Conservation (phyloP, 345 rosid species). For the Corchorus olitorius region DNA sequence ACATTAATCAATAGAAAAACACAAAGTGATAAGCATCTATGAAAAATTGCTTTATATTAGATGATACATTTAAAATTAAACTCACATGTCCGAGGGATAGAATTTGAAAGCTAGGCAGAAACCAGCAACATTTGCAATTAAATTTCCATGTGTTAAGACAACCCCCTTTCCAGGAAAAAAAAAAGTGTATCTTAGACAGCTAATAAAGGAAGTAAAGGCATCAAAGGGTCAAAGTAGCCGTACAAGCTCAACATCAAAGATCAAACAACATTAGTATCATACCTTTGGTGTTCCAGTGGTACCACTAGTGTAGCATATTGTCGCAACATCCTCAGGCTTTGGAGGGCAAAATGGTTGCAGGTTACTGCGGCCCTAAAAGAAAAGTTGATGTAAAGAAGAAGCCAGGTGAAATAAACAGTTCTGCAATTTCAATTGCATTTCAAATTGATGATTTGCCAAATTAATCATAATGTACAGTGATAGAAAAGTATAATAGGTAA, state of each 20-base stretch:
- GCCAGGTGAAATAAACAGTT: slow-evolving; percentile 1
- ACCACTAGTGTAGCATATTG: slow-evolving; percentile 97
- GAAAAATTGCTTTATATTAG: slow-evolving; percentile 9
- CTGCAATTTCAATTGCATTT: slow-evolving; percentile 3
- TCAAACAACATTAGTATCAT: slow-evolving; percentile 17
- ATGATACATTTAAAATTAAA: slow-evolving; percentile 21
- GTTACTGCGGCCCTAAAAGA: slow-evolving; percentile 71
- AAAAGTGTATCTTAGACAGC: slow-evolving; percentile 16
- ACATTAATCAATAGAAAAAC: slow-evolving; percentile 12
- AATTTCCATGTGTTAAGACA: slow-evolving; percentile 77
- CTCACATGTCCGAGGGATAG: slow-evolving; percentile 78
- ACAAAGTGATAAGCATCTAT: slow-evolving; percentile 5
- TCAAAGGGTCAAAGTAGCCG: slow-evolving; percentile 22
- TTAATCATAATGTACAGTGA: neutral
- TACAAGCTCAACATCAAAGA: slow-evolving; percentile 25
- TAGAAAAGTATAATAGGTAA: neutral
- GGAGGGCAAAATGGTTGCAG: slow-evolving; percentile 72
- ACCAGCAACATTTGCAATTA: slow-evolving; percentile 84
- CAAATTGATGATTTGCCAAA: slow-evolving; percentile 4
- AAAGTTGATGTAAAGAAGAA: slow-evolving; percentile 19
- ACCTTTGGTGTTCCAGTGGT: slow-evolving; percentile 98
- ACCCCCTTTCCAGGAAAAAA: slow-evolving; percentile 60
- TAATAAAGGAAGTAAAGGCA: slow-evolving; percentile 16
- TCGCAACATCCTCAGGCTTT: slow-evolving; percentile 80
- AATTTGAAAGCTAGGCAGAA: slow-evolving; percentile 38